A percentile compares a stretch with the other conserved stretches of the same genome.
Conservation (phyloP, 371 early-diverging fungal genomes). For the Sporodiniella umbellata region DNA sequence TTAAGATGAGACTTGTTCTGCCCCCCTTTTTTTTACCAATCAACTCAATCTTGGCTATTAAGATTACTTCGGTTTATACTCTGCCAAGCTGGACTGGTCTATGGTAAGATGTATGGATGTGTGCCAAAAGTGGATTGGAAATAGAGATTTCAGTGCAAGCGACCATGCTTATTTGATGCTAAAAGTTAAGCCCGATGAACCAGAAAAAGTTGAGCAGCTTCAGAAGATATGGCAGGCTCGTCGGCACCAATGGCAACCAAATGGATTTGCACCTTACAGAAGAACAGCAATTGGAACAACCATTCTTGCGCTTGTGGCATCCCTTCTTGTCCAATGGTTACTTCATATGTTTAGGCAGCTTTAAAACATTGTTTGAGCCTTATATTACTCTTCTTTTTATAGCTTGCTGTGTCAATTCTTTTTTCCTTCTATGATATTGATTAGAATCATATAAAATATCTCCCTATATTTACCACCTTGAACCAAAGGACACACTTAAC, state of each 20-base stretch:
- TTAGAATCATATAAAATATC: background rate
- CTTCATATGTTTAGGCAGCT: conserved; percentile 5
- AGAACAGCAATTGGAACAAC: conserved; percentile 17
- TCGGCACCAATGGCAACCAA: conserved; percentile 24
- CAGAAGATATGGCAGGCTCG: conserved; percentile 17
- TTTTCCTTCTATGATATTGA: background rate
- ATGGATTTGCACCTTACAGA: conserved; percentile 21
- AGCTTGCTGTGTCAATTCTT: background rate
- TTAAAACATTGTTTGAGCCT: background rate
- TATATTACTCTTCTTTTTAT: background rate
- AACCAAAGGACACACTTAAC: too few relatives aligned
- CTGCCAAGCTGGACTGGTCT: conserved; percentile 79
- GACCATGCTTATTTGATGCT: conserved; percentile 77
- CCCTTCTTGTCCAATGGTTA: conserved; percentile 7
- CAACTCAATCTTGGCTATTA: conserved; percentile 14
- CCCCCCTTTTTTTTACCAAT: too few relatives aligned
- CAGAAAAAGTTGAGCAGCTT: conserved; percentile 9
- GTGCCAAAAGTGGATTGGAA: conserved; percentile 50
- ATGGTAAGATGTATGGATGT: conserved; percentile 62
- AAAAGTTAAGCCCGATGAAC: conserved; percentile 42
- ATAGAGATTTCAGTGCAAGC: conserved; percentile 62
- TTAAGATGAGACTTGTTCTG: too few relatives aligned
- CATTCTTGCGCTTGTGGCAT: conserved; percentile 4
- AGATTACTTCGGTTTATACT: conserved; percentile 58
- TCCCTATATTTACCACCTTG: background rate